A percentile compares a stretch with the other conserved stretches of the same genome.
These are phyloP conservation scores for Buxus sempervirens DNA, from an alignment of 164 flowering plant genomes.

Conservation along the genomic window DNA sequence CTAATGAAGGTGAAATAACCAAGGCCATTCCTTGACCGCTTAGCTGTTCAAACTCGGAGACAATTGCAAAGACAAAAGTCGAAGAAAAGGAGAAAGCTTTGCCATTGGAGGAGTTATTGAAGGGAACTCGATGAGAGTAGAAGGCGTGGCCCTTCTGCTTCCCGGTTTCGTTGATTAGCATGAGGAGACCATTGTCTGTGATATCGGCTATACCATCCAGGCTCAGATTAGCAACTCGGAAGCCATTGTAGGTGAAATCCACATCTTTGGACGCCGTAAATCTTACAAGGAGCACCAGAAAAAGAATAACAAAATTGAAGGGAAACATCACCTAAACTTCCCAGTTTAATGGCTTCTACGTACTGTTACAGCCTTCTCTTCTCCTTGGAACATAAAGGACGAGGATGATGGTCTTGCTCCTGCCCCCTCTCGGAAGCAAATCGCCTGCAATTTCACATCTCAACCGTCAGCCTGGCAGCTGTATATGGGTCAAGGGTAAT, in stretches of 20 bases:
- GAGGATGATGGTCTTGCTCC: too few species aligned
- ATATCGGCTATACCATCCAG: slow-evolving; percentile 20
- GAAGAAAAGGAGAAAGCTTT: slow-evolving; percentile 22
- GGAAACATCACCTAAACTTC: too few species aligned
- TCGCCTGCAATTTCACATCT: too few species aligned
- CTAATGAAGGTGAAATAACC: slow-evolving; percentile 11
- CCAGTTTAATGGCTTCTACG: too few species aligned
- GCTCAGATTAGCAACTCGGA: slow-evolving; percentile 9
- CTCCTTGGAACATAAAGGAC: too few species aligned
- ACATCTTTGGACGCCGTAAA: not conserved
- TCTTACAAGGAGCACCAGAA: slow-evolving; percentile 27
- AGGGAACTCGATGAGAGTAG: slow-evolving; percentile 9
- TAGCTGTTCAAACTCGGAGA: not conserved
- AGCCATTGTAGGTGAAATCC: slow-evolving; percentile 1
- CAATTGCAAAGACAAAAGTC: slow-evolving; percentile 18
- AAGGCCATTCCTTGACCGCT: slow-evolving; percentile 18
- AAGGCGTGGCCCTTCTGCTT: slow-evolving; percentile 16
- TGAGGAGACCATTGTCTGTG: slow-evolving; percentile 14
- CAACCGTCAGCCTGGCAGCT: too few species aligned
- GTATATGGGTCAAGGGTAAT: too few species aligned
- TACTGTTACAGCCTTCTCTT: too few species aligned
- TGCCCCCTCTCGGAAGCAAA: too few species aligned
- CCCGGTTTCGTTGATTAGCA: slow-evolving; percentile 10
- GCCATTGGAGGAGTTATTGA: slow-evolving; percentile 10
- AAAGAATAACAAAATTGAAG: too few species aligned